Conservation (phyloP, 208 protist genomes). For the Balamuthia mandrillaris region DNA sequence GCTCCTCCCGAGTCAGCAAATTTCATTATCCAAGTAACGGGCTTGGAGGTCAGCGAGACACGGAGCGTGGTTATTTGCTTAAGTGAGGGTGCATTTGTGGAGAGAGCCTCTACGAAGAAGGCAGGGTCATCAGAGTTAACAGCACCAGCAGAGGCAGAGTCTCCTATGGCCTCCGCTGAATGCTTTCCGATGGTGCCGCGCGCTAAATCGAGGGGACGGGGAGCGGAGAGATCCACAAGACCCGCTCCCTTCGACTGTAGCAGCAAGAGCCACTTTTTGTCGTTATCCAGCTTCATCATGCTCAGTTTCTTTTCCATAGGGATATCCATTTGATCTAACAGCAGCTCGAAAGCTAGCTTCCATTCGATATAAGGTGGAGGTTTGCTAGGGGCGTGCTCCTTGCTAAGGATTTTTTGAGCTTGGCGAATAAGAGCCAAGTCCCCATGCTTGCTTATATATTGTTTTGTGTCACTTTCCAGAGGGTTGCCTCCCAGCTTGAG, state of each 20-base stretch:
- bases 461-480: not conserved
- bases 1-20: constrained; percentile 1
- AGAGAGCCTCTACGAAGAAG: no score
- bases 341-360: constrained; percentile 37
- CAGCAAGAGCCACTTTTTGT: constrained; percentile 23
- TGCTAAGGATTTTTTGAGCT: constrained; percentile 4
- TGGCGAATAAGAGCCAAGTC: not conserved
- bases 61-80: constrained; percentile 19
- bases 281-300: constrained; percentile 1
- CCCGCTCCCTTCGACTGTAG: constrained; percentile 20
- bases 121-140: no score
- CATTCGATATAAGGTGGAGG: not conserved
- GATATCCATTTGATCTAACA: constrained; percentile 38
- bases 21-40: not conserved
- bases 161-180: no score
- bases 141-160: no score
- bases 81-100: no score
- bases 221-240: not conserved
- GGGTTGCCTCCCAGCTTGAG: constrained; percentile 23
- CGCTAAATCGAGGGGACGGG: no score
- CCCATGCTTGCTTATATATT: not conserved
- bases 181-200: no score
- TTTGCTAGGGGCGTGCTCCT: not conserved
- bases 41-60: constrained; percentile 32
- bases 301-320: constrained; percentile 15